These are phyloP conservation scores for Penicillium sp. DNA, from an alignment of 2,329 filamentous ascomycete species.

Conservation along the genomic window DNA sequence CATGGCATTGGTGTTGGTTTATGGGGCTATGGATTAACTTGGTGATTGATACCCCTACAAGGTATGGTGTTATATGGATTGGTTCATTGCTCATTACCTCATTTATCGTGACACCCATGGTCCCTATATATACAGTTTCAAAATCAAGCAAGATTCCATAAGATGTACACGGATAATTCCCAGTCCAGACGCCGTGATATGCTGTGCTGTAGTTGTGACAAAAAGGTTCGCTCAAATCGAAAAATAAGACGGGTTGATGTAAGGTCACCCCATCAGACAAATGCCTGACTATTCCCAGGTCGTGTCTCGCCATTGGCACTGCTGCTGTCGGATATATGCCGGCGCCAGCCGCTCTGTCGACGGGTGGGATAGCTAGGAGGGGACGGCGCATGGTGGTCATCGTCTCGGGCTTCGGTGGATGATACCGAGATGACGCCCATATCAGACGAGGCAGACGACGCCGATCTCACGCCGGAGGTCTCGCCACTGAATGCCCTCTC, in stretches of 20 bases:
- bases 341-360: slow-evolving; percentile 29
- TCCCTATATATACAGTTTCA: slow-evolving; percentile 8
- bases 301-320: slow-evolving; percentile 8
- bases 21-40: not conserved
- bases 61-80: not conserved
- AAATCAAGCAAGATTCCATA: not conserved
- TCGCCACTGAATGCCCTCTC: slow-evolving; percentile 17
- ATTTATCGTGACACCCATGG: slow-evolving; percentile 14
- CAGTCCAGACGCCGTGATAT: not conserved
- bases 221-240: not conserved
- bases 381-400: slow-evolving; percentile 1
- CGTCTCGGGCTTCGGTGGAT: slow-evolving; percentile 10
- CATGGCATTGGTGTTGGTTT: slow-evolving; percentile 1
- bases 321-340: slow-evolving; percentile 18
- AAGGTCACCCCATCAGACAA: slow-evolving; percentile 1
- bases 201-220: slow-evolving; percentile 1
- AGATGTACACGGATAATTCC: not conserved
- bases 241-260: not conserved
- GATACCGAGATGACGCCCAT: slow-evolving; percentile 24
- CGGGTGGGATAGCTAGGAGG: slow-evolving; percentile 6
- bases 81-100: slow-evolving; percentile 15
- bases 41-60: not conserved
- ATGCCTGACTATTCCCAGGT: slow-evolving; percentile 4
- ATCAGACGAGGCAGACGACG: slow-evolving; percentile 18
- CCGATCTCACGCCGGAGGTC: slow-evolving; percentile 10